Percentiles rank a stretch among this genome's conserved stretches.
phyloP scores from a whole-genome alignment of 1,284 basidiomycete species.

The Coniferiporia weirii region DNA sequence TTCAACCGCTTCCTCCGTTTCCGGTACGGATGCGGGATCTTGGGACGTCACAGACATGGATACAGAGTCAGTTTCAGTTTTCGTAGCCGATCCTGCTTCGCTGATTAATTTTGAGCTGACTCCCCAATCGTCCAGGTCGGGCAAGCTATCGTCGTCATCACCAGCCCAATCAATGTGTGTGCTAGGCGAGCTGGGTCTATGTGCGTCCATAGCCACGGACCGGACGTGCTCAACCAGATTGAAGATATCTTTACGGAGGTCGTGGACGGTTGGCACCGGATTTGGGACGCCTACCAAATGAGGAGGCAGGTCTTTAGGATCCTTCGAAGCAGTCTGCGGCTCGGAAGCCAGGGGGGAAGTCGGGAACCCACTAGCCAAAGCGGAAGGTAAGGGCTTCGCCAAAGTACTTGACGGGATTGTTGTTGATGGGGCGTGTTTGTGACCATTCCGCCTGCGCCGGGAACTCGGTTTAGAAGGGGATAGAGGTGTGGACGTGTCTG shows the following conservation, averaged over 20 bases:
- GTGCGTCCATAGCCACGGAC: slow-evolving; percentile 20
- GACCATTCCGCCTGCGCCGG: slow-evolving; percentile 7
- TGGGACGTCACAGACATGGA: not conserved
- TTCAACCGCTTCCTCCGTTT: not conserved
- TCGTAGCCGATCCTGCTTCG: not conserved
- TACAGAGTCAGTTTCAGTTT: not conserved
- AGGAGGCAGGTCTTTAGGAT: slow-evolving; percentile 2
- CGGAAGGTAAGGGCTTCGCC: not conserved
- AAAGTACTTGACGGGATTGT: not conserved
- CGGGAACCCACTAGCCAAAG: not conserved
- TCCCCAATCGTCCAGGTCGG: slow-evolving; percentile 80
- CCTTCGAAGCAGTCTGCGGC: slow-evolving; percentile 5
- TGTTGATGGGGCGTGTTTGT: slow-evolving; percentile 3
- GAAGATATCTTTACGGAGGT: slow-evolving; percentile 20
- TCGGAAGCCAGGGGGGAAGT: not conserved
- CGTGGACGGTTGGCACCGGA: slow-evolving; percentile 3
- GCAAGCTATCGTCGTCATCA: slow-evolving; percentile 75
- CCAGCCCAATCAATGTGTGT: slow-evolving; percentile 78
- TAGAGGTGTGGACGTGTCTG: not conserved
- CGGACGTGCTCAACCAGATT: slow-evolving; percentile 22
- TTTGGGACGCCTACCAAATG: not conserved
- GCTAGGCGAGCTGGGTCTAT: slow-evolving; percentile 14
- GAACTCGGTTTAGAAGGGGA: slow-evolving; percentile 11
- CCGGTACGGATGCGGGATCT: not conserved
- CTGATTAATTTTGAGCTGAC: slow-evolving; percentile 36